Evolutionary conservation across 2,329 filamentous ascomycete species (phyloP).

Genomic region (Microcera coccophila): DNA sequence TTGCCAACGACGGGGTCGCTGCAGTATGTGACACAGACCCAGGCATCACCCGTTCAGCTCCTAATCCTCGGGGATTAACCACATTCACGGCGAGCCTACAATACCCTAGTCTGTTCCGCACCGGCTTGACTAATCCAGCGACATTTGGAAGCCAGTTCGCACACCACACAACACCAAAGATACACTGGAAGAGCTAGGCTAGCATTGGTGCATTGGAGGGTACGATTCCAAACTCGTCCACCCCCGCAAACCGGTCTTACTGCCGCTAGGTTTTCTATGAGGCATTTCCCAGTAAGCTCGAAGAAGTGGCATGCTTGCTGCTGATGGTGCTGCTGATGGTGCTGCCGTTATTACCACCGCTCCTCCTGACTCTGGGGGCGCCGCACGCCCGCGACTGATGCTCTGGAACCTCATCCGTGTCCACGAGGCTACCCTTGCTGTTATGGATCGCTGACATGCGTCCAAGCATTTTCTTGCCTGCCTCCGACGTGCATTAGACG

Average conservation of each 20-base stretch:
- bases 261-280: conserved; percentile 14
- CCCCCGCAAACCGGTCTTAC: conserved; percentile 12
- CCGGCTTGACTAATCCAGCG: no score
- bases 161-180: background rate
- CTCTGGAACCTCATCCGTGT: background rate
- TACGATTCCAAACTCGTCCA: conserved; percentile 13
- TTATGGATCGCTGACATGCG: background rate
- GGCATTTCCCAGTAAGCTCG: conserved; percentile 18
- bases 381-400: background rate
- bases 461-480: background rate
- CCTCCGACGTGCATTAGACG: conserved; percentile 3
- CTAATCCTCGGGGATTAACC: no score
- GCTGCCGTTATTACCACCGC: background rate
- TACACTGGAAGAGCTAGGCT: background rate
- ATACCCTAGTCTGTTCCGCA: no score
- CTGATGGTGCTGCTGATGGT: conserved; percentile 5
- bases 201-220: conserved; percentile 5
- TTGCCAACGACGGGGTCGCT: no score
- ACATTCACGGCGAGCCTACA: no score
- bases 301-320: conserved; percentile 20
- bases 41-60: no score
- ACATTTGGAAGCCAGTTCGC: no score
- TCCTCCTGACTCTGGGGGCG: background rate
- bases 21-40: no score
- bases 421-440: background rate